These are phyloP conservation scores for Irpex sp. DNA, from an alignment of 1,284 basidiomycete genomes.

Conservation along the genomic window DNA sequence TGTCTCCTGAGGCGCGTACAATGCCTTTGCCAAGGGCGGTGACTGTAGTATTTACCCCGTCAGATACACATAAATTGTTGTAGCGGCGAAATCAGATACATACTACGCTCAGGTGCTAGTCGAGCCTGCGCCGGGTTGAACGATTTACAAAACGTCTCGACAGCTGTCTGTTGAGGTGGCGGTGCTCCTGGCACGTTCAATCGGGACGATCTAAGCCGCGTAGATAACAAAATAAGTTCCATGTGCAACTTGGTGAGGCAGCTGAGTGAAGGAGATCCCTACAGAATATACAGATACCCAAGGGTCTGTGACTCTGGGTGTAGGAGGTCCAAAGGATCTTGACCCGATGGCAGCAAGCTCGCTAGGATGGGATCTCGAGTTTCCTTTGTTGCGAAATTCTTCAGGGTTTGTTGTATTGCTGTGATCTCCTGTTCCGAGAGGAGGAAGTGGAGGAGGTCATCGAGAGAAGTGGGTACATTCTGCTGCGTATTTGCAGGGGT, in stretches of 20 bases:
- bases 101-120: slow-evolving; percentile 64
- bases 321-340: slow-evolving; percentile 59
- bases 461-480: slow-evolving; percentile 1
- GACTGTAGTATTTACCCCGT: slow-evolving; percentile 20
- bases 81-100: slow-evolving; percentile 7
- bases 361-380: slow-evolving; percentile 41
- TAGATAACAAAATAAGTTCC: slow-evolving; percentile 7
- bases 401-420: neutral
- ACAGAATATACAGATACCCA: slow-evolving; percentile 70
- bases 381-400: slow-evolving; percentile 5
- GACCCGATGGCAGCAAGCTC: slow-evolving; percentile 44
- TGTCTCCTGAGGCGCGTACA: slow-evolving; percentile 22
- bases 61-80: neutral
- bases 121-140: slow-evolving; percentile 62
- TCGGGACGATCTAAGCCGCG: slow-evolving; percentile 45
- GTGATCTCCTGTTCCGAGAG: neutral
- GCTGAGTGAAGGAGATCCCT: slow-evolving; percentile 23
- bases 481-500: neutral
- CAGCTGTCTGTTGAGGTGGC: slow-evolving; percentile 28
- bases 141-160: slow-evolving; percentile 52
- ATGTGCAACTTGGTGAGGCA: neutral
- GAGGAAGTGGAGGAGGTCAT: slow-evolving; percentile 2
- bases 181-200: slow-evolving; percentile 29
- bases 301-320: slow-evolving; percentile 55
- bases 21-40: slow-evolving; percentile 33